A percentile compares a stretch with the other conserved stretches of the same genome.
Conservation (phyloP, 139 green algal genomes). For the Volvox reticuliferus region DNA sequence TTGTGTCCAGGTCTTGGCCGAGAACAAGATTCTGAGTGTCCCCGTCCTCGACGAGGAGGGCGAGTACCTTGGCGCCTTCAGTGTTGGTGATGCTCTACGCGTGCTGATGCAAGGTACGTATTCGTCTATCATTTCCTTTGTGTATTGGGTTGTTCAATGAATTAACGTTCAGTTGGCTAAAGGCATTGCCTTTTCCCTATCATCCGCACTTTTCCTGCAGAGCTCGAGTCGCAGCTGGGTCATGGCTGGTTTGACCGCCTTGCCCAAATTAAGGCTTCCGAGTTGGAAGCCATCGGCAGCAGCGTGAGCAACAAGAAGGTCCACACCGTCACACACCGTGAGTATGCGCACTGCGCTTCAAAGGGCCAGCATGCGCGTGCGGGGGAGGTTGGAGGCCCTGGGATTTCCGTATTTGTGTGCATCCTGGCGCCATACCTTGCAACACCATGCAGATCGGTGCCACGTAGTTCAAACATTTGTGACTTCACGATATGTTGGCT, state of each 20-base stretch:
- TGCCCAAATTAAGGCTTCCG: not conserved
- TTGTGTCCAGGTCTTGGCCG: conserved; percentile 22
- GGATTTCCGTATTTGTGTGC: no score
- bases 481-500: not conserved
- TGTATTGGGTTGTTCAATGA: no score
- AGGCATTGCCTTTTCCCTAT: no score
- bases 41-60: conserved; percentile 55
- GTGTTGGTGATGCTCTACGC: conserved; percentile 40
- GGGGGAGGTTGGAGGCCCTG: no score
- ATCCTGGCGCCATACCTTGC: no score
- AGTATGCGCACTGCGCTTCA: not conserved
- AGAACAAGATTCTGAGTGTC: conserved; percentile 48
- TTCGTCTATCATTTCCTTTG: no score
- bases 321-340: conserved; percentile 38
- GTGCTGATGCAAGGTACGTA: conserved; percentile 34
- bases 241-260: conserved; percentile 45
- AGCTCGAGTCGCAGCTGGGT: conserved; percentile 38
- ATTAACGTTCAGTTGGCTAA: no score
- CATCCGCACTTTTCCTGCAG: not conserved
- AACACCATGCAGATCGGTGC: no score
- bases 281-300: conserved; percentile 37
- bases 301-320: conserved; percentile 40
- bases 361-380: no score
- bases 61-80: conserved; percentile 55
- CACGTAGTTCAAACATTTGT: not conserved